Evolutionary conservation across 176 grass and related monocot species (phyloP), one percentile per base, ranked within the genome.

Genomic region (Poa pratensis): DNA sequence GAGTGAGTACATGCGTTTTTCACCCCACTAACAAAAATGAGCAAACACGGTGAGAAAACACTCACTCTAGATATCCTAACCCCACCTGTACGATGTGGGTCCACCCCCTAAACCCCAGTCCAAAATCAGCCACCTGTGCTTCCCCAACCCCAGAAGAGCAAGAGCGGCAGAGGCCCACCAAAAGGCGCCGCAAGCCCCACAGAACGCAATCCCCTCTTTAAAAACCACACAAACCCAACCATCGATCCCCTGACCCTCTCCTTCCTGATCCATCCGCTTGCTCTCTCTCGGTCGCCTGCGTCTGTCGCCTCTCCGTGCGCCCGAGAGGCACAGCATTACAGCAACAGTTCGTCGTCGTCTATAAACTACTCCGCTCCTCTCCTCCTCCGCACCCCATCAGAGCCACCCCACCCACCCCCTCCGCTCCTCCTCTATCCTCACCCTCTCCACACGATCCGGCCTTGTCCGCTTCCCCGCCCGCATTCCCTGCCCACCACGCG

Each of bases 371-470:
- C 20, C 39, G 18, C 63, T 14, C 59, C 43, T 7, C 7, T 19
- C 28, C 26, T 64, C 46, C 72, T 30, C 71, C 43, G 69, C 69
- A 2, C 26, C 57, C 23, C 65, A 11, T 51, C 66, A 82, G 11
- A 82, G 7, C 57, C 76, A 60, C 40, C 81, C 81, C 82, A 51
- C 26, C 51, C 73, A 16, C 32, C 46, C 79, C 88, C 66, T 86
- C 89, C 66, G 66, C 37, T 58, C n/a, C 22, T 69, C 80, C 22
- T 51, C 75, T 69, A 37, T 51, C 84, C 65, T 75, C 50, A 68
- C 27, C 51, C 58, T 75, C 85, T 87, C 89, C 89, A 90, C 89
- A 84, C 89, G 89, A 87, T 90, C 85, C 80, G 80, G 60, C 43
- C 67, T 83, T 79, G 84, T 83, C 84, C 73, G 24, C 79, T 78